A percentile compares a stretch with the other conserved stretches of the same genome.
Evolutionary conservation across 1,139 yeast species (phyloP).

Genomic region (Kodamaea sp.): DNA sequence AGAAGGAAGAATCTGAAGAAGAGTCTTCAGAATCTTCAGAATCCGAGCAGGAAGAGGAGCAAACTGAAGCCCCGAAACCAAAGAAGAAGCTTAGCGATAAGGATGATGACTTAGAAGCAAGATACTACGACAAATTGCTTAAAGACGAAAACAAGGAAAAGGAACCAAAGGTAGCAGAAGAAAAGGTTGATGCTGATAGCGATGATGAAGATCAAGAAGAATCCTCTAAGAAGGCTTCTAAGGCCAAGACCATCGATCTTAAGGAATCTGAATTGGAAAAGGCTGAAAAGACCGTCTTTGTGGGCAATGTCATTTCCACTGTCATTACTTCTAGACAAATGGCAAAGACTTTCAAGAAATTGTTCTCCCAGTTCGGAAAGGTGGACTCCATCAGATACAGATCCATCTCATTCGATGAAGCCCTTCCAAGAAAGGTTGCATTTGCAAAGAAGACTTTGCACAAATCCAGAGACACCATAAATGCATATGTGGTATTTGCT

Average conservation of each 20-base stretch:
- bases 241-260: slow-evolving; percentile 46
- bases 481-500: slow-evolving; percentile 82
- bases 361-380: slow-evolving; percentile 58
- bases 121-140: slow-evolving; percentile 45
- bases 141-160: slow-evolving; percentile 20
- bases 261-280: slow-evolving; percentile 75
- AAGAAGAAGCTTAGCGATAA: slow-evolving; percentile 28
- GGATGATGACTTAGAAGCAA: slow-evolving; percentile 49
- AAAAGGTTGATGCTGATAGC: slow-evolving; percentile 24
- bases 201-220: slow-evolving; percentile 23
- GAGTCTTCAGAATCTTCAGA: slow-evolving; percentile 5
- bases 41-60: slow-evolving; percentile 13
- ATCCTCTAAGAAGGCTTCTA: slow-evolving; percentile 17
- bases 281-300: slow-evolving; percentile 85
- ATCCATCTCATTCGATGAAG: slow-evolving; percentile 86
- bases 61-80: slow-evolving; percentile 24
- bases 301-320: slow-evolving; percentile 76
- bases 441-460: slow-evolving; percentile 81
- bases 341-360: slow-evolving; percentile 63
- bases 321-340: slow-evolving; percentile 66
- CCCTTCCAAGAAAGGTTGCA: slow-evolving; percentile 90
- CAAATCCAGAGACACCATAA: slow-evolving; percentile 73
- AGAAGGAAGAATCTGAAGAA: slow-evolving; percentile 4
- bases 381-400: slow-evolving; percentile 83
- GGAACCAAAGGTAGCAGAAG: slow-evolving; percentile 5